Evolutionary conservation across 2,329 filamentous ascomycete species (phyloP), one percentile per base, ranked within the genome.

Genomic region (Beauveria medogensis): DNA sequence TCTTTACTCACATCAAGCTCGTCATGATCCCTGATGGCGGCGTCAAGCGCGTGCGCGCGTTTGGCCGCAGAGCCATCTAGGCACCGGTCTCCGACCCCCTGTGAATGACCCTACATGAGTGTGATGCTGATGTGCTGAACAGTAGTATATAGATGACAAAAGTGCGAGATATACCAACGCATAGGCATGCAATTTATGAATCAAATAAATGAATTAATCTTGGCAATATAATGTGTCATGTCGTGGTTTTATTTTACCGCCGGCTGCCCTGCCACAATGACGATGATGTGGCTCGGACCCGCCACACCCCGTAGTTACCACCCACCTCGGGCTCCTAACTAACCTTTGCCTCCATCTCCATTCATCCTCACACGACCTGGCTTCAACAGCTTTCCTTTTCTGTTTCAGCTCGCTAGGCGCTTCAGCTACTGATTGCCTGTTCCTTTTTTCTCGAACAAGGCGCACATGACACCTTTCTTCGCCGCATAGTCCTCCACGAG

Each of bases 1-100:
- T 79, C 2, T 89, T 91, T 69, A 91, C 89, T 14, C 92, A 94
- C 75, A 86, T 92, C 24, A 97, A 96, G 81, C 79, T 97, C 71
- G 89, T 91, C 40, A 94, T 97, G 71, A 91, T 96, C 67, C 93
- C 93, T 0, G 92, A 97, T 73, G 92, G 93, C 40, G 92, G 93
- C 26, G 89, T 97, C 3, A 96, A 96, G 84, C 80, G 92, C 65
- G 82, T 97, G 65, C 84, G 91, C 59, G 72, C 69, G 41, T 73
- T 73, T 68, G 73, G 73, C 24, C 74, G 68, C 66, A 69, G 73
- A 56, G 69, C 63, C 50, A 53, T 60, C 47, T 64, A 61, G 55
- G 44, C 54, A 55, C 5, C 7, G 20, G 28, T 30, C 18, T 30
- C 18, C 14, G n/a, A 34, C 41, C 44, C 43, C 20, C n/a, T 50